Evolutionary conservation across 805 yeast genomes (phyloP).

Genomic region (Ogataea polymorpha): DNA sequence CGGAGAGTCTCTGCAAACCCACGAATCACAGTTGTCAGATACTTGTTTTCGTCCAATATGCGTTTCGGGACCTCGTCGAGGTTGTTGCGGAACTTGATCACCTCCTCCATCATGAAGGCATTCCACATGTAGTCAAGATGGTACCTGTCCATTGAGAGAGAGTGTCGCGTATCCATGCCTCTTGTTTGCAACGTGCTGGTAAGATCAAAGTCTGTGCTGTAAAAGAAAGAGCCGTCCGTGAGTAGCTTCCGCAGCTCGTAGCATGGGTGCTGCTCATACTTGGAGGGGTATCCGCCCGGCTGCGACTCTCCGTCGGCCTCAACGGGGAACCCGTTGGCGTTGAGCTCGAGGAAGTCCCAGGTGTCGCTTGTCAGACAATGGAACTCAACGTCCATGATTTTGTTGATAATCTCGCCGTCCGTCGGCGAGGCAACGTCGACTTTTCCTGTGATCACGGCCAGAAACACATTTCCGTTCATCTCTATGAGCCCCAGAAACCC

Average conservation of each 20-base stretch:
- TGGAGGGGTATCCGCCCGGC: slow-evolving; percentile 26
- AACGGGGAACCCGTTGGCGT: slow-evolving; percentile 64
- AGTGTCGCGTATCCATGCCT: slow-evolving; percentile 46
- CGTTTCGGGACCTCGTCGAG: slow-evolving; percentile 58
- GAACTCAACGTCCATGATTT: slow-evolving; percentile 84
- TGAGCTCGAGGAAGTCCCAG: slow-evolving; percentile 80
- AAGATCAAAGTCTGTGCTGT: slow-evolving; percentile 86
- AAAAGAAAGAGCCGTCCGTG: slow-evolving; percentile 86
- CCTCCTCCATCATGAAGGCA: slow-evolving; percentile 80
- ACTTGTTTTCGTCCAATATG: slow-evolving; percentile 69
- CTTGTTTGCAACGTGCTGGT: slow-evolving; percentile 82
- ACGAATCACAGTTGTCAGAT: slow-evolving; percentile 86
- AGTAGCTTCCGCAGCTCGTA: slow-evolving; percentile 71
- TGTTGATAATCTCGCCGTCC: slow-evolving; percentile 73
- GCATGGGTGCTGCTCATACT: slow-evolving; percentile 73
- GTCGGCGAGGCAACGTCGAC: slow-evolving; percentile 79
- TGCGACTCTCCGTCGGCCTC: slow-evolving; percentile 35
- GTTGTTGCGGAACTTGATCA: slow-evolving; percentile 69
- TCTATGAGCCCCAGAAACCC: slow-evolving; percentile 84
- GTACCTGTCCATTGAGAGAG: slow-evolving; percentile 54
- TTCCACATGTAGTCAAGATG: slow-evolving; percentile 97
- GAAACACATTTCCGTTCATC: slow-evolving; percentile 61
- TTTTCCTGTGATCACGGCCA: slow-evolving; percentile 78
- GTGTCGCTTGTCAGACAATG: slow-evolving; percentile 64
- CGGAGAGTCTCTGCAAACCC: slow-evolving; percentile 87